A percentile compares a stretch with the other conserved stretches of the same genome.
phyloP scores from a whole-genome alignment of 169 alveolate genomes.

The Perkinsus olseni region DNA sequence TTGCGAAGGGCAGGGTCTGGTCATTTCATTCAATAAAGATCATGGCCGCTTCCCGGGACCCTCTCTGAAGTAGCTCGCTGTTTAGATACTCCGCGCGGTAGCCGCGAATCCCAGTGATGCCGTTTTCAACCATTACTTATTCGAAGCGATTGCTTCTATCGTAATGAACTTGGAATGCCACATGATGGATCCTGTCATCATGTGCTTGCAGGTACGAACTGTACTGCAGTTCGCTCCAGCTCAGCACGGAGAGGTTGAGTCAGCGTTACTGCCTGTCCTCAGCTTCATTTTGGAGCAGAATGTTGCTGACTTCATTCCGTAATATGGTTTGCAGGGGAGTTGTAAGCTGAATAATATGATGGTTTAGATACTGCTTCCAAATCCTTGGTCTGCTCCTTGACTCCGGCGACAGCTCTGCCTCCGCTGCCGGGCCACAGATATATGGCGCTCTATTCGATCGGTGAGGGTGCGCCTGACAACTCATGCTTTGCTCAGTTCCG shows the following conservation, averaged over 20 bases:
- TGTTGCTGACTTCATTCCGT: neutral
- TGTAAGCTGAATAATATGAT: no score
- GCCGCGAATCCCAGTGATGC: conserved; percentile 9
- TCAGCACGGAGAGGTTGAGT: neutral
- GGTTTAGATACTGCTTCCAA: conserved; percentile 2
- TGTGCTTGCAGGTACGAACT: neutral
- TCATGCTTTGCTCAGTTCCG: no score
- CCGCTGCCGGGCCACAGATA: neutral
- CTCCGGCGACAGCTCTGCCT: neutral
- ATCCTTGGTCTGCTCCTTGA: conserved; percentile 9
- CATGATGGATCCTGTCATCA: neutral
- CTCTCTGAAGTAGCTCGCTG: no score
- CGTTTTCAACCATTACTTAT: neutral
- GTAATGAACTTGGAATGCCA: no score
- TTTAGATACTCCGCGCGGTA: neutral
- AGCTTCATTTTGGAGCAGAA: neutral
- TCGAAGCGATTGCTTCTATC: conserved; percentile 6
- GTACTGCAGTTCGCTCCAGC: neutral
- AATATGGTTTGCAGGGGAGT: no score
- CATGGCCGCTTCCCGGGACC: no score
- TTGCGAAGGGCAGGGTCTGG: no score
- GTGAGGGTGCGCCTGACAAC: no score
- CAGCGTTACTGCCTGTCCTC: neutral
- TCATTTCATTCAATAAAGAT: no score
- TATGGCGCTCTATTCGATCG: neutral